Conservation (phyloP, 192 early-diverging fungal genomes). For the Gigaspora rosea region DNA sequence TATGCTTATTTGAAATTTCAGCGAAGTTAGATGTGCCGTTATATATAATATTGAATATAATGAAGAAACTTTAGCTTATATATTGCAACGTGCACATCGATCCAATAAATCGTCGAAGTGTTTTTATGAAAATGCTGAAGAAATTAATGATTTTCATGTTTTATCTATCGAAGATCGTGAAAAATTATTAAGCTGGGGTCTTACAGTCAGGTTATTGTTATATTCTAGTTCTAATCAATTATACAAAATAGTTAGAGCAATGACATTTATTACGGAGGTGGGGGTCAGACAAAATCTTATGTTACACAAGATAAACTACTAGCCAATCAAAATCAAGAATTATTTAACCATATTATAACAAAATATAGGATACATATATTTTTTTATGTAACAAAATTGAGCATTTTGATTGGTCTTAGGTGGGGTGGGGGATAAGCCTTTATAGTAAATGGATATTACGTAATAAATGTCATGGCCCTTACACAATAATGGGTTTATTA, state of each 20-base stretch:
- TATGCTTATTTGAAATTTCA: conserved; percentile 34
- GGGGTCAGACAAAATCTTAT: too few relatives aligned
- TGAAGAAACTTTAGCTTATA: conserved; percentile 60
- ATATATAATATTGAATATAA: conserved; percentile 73
- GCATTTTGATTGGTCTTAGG: too few relatives aligned
- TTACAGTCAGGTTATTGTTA: conserved; percentile 69
- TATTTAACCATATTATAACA: too few relatives aligned
- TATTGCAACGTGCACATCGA: conserved; percentile 78
- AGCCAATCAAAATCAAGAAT: too few relatives aligned
- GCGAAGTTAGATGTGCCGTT: conserved; percentile 82
- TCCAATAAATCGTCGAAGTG: conserved; percentile 67
- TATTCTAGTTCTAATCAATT: background rate
- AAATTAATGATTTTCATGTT: conserved; percentile 66
- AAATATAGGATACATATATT: too few relatives aligned
- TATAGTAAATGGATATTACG: too few relatives aligned
- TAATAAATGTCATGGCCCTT: too few relatives aligned
- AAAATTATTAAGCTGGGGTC: conserved; percentile 68
- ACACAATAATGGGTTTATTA: background rate
- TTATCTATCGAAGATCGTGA: conserved; percentile 73
- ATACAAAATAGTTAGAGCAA: background rate
- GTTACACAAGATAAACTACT: too few relatives aligned
- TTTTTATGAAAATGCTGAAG: conserved; percentile 68
- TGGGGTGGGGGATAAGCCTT: too few relatives aligned
- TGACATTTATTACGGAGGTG: too few relatives aligned
- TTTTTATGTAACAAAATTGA: too few relatives aligned